Evolutionary conservation across 495 filamentous ascomycete genomes (phyloP).

Genomic region (Hyaloscypha bicolor): DNA sequence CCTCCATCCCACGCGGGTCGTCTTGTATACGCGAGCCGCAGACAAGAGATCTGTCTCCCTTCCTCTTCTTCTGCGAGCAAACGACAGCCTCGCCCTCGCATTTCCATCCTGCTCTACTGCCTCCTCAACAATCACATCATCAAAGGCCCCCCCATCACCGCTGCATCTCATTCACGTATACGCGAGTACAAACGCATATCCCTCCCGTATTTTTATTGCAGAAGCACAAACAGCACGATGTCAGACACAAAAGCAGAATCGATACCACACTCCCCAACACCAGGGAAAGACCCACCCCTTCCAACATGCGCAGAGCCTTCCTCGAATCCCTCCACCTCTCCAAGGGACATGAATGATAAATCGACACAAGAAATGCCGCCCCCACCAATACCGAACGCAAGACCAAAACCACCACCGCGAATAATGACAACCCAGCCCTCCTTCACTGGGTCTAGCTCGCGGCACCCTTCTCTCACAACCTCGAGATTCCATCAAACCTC

Average conservation of each 20-base stretch:
- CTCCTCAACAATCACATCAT: too few relatives aligned
- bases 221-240: neutral
- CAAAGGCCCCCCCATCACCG: too few relatives aligned
- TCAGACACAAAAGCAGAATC: slow-evolving; percentile 10
- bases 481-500: too few relatives aligned
- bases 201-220: neutral
- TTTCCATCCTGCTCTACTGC: too few relatives aligned
- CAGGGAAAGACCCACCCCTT: slow-evolving; percentile 27
- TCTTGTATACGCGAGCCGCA: too few relatives aligned
- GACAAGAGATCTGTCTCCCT: too few relatives aligned
- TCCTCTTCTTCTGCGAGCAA: too few relatives aligned
- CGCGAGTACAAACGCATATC: neutral
- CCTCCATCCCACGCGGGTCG: too few relatives aligned
- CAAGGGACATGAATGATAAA: neutral
- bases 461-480: too few relatives aligned
- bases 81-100: too few relatives aligned
- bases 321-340: neutral
- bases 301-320: neutral
- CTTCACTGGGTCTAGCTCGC: too few relatives aligned
- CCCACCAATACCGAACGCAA: slow-evolving; percentile 7
- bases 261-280: slow-evolving; percentile 22
- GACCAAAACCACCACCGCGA: neutral
- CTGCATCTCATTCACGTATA: neutral
- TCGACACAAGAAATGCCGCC: neutral
- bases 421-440: neutral